Evolutionary conservation across 768 basidiomycete genomes (phyloP).

Genomic region (Phylloporus sp.): DNA sequence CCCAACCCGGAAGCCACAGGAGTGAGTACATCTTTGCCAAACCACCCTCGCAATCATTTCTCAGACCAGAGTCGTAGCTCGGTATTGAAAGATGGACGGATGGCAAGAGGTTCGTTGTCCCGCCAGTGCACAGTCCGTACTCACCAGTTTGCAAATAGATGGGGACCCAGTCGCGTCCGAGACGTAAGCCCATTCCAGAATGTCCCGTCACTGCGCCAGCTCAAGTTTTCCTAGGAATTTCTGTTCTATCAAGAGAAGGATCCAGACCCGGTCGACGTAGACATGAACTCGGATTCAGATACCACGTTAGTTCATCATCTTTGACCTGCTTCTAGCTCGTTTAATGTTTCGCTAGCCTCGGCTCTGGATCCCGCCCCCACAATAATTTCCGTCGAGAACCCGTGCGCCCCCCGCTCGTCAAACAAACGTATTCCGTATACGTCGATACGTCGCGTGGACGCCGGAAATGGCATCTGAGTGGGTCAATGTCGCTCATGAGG

Average conservation of each 20-base stretch:
- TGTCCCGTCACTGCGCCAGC: background rate
- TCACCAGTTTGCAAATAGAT: conserved; percentile 33
- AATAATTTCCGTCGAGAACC: conserved; percentile 25
- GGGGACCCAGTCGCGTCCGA: conserved; percentile 76
- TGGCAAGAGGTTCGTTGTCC: conserved; percentile 41
- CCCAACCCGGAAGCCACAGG: conserved; percentile 62
- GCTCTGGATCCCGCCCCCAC: conserved; percentile 27
- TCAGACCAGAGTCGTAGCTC: conserved; percentile 36
- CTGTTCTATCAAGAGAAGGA: conserved; percentile 70
- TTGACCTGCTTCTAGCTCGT: background rate
- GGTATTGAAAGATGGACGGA: conserved; percentile 83
- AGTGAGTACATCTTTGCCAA: conserved; percentile 37
- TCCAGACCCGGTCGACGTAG: conserved; percentile 44
- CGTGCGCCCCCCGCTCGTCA: conserved; percentile 52
- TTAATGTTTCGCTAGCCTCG: conserved; percentile 22
- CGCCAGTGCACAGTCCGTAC: background rate
- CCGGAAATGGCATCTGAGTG: conserved; percentile 80
- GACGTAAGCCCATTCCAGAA: conserved; percentile 45
- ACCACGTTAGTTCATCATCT: conserved; percentile 36
- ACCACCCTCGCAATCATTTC: conserved; percentile 1
- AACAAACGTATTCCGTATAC: conserved; percentile 78
- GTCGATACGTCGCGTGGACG: conserved; percentile 62
- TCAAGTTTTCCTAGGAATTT: conserved; percentile 51
- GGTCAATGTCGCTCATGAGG: conserved; percentile 24
- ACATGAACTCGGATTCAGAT: conserved; percentile 47